Evolutionary conservation across 805 yeast genomes (phyloP).

Genomic region (Suhomyces prunicola): DNA sequence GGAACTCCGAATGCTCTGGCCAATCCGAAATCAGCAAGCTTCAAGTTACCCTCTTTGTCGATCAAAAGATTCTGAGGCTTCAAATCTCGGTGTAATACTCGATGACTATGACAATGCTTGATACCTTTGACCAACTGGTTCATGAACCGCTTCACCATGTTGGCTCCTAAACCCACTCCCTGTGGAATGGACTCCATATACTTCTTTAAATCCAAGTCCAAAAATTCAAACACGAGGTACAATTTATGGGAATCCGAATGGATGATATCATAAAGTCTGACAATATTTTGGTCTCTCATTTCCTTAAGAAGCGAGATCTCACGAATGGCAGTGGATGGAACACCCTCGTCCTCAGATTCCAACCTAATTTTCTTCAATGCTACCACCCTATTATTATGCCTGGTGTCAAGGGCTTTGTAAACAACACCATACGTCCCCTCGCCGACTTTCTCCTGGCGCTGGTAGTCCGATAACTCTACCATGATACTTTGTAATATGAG

Average conservation of each 20-base stretch:
- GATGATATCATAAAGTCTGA: slow-evolving; percentile 86
- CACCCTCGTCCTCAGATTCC: slow-evolving; percentile 97
- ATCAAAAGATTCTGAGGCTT: slow-evolving; percentile 95
- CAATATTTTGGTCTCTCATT: slow-evolving; percentile 89
- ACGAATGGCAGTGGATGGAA: slow-evolving; percentile 96
- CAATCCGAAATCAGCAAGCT: slow-evolving; percentile 73
- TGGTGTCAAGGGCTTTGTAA: slow-evolving; percentile 88
- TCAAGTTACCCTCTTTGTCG: slow-evolving; percentile 89
- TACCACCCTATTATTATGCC: slow-evolving; percentile 88
- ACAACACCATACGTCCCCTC: slow-evolving; percentile 99
- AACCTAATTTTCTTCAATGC: slow-evolving; percentile 93
- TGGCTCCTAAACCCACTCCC: slow-evolving; percentile 85
- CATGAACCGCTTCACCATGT: slow-evolving; percentile 90
- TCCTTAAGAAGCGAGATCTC: slow-evolving; percentile 94
- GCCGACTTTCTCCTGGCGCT: slow-evolving; percentile 93
- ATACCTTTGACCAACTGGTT: slow-evolving; percentile 89
- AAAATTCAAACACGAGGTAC: slow-evolving; percentile 87
- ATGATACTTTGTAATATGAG: slow-evolving; percentile 28
- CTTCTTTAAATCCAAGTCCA: slow-evolving; percentile 91
- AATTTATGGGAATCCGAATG: slow-evolving; percentile 92
- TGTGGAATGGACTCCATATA: slow-evolving; percentile 95
- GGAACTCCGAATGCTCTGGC: slow-evolving; percentile 99
- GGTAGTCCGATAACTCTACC: slow-evolving; percentile 90
- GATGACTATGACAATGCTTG: slow-evolving; percentile 88
- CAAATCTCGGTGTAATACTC: slow-evolving; percentile 91